Percentiles rank a stretch among this genome's conserved stretches.
Conservation (phyloP, 2,329 filamentous ascomycete species). For the Fusarium sp. region DNA sequence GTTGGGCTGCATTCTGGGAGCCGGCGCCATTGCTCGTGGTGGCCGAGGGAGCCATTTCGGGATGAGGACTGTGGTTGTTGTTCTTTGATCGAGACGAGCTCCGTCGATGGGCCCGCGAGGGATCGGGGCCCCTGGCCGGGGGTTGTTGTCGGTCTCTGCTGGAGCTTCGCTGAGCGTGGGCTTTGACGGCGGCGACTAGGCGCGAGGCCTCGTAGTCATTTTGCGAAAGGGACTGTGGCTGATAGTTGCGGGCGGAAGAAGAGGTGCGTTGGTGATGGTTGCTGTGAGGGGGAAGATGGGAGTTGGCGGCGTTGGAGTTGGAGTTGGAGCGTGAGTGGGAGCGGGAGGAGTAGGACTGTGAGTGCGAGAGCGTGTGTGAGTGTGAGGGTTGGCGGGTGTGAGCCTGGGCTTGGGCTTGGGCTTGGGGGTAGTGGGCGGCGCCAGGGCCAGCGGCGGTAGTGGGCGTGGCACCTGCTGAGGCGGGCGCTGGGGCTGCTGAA, state of each 20-base stretch:
- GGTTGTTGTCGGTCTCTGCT: conserved; percentile 68
- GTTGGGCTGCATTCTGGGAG: conserved; percentile 61
- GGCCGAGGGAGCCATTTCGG: conserved; percentile 63
- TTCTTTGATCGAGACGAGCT: conserved; percentile 61
- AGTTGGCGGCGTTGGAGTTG: conserved; percentile 41
- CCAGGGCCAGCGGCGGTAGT: conserved; percentile 30
- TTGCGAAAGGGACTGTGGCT: conserved; percentile 61
- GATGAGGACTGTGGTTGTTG: conserved; percentile 45
- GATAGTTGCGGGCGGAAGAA: conserved; percentile 53
- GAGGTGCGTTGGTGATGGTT: conserved; percentile 51
- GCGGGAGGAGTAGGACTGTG: conserved; percentile 34
- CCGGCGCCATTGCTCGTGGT: conserved; percentile 65
- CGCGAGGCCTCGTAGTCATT: conserved; percentile 80
- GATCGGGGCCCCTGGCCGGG: conserved; percentile 64
- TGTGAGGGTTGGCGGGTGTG: conserved; percentile 42
- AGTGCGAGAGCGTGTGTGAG: conserved; percentile 35
- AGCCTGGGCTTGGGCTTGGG: conserved; percentile 27
- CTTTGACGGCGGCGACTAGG: conserved; percentile 63
- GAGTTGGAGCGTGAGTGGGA: conserved; percentile 40
- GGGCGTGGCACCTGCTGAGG: conserved; percentile 30
- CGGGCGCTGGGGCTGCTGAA: conserved; percentile 26
- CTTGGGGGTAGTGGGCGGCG: conserved; percentile 31
- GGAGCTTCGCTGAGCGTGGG: conserved; percentile 67
- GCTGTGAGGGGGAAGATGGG: conserved; percentile 36
- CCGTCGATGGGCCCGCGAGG: conserved; percentile 58